Evolutionary conservation across 306 rosid species (phyloP), one percentile per base, ranked within the genome.

Genomic region (Canavalia ensiformis): DNA sequence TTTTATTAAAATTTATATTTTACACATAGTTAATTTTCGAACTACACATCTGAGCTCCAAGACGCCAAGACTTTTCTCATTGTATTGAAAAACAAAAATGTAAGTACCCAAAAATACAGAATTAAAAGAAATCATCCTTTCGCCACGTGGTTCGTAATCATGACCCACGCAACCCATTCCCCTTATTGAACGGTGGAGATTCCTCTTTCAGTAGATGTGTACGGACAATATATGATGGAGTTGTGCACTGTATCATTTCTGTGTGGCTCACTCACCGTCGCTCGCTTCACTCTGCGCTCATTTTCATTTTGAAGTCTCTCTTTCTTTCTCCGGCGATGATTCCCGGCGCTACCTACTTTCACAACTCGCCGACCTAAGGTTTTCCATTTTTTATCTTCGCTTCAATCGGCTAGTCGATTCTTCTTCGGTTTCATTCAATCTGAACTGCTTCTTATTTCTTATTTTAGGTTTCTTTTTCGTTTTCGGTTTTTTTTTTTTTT

Each of bases 361-460:
- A 11, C 62, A 77, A 39, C 44, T 62, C 64, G 35, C 68, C 31
- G 37, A 79, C 74, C 0, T 31, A 75, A 68, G 80, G 37, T 66
- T 86, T 65, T 66, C 12, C 29, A 55, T 12, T 39, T 74, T 28
- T 67, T 13, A 57, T 84, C 7, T 59, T 31, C 10, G 44, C 85
- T 29, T 7, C 47, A 72, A 71, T 78, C 76, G 30, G 42, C 77
- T 7, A 18, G 25, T 18, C 25, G 25, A 18, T 18, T 18, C 25
- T 18, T 18, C 25, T 2, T 67, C 2, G 13, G 4, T 47, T 30
- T 54, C 86, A 84, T 88, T 83, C 75, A 78, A 80, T 49, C 62
- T 78, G 6, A 56, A 78, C 4, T 37, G 2, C 4, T 37, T 2
- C 4, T 37, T 4, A 2, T 71, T 67, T 78, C 6, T 49, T 72